phyloP scores from a whole-genome alignment of 2,329 filamentous ascomycete species.

The Aspergillus amoenus region DNA sequence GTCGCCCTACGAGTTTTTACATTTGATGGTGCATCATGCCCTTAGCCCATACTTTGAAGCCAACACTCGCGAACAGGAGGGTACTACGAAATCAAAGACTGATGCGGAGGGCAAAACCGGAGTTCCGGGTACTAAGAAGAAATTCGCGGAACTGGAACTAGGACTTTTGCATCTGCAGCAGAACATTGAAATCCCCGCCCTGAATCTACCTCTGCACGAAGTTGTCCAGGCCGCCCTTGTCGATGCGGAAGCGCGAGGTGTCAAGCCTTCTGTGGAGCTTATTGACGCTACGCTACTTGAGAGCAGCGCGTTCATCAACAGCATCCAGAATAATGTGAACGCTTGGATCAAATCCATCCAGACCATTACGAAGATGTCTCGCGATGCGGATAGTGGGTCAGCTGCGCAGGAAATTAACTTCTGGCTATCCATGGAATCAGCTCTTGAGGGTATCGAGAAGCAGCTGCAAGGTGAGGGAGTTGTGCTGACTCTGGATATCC shows the following conservation, averaged over 20 bases:
- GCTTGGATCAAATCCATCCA: conserved; percentile 99
- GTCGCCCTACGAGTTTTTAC: conserved; percentile 88
- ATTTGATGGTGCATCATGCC: conserved; percentile 87
- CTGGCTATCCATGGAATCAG: conserved; percentile 95
- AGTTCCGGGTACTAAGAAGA: conserved; percentile 96
- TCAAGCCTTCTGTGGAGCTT: conserved; percentile 72
- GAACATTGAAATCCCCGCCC: conserved; percentile 95
- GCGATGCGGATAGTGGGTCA: conserved; percentile 74
- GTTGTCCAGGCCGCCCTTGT: conserved; percentile 83
- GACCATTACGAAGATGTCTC: conserved; percentile 88
- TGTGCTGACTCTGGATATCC: conserved; percentile 83
- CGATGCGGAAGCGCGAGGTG: conserved; percentile 66
- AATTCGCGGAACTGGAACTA: conserved; percentile 89
- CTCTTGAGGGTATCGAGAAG: conserved; percentile 84
- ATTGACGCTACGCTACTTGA: conserved; percentile 75
- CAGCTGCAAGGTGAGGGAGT: conserved; percentile 90
- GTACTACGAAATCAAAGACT: conserved; percentile 66
- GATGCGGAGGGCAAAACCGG: conserved; percentile 92
- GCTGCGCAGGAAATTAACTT: conserved; percentile 99
- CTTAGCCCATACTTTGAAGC: conserved; percentile 97
- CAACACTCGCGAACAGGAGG: conserved; percentile 79
- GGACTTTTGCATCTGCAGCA: conserved; percentile 90
- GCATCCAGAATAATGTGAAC: conserved; percentile 89
- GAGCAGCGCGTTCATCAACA: conserved; percentile 91
- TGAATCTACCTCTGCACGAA: conserved; percentile 83